Percentiles rank a stretch among this genome's conserved stretches.
Conservation (phyloP, 331 rosid species). For the Malus hybrid region DNA sequence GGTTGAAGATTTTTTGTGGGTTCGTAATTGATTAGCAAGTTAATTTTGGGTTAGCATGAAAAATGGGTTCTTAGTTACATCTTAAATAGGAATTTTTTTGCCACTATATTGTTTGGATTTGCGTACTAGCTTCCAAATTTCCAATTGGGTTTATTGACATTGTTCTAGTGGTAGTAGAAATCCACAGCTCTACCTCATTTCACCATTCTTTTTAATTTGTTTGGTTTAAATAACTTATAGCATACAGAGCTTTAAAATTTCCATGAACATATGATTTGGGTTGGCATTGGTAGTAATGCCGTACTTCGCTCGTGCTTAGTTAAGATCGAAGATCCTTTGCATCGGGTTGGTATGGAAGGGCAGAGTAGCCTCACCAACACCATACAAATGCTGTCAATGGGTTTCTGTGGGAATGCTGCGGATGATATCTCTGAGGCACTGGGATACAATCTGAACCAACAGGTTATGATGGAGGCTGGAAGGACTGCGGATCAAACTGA, state of each 20-base stretch:
- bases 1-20: neutral
- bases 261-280: neutral
- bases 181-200: neutral
- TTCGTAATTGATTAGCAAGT: neutral
- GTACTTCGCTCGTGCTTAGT: conserved; percentile 12
- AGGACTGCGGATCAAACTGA: conserved; percentile 21
- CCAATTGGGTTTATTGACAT: neutral
- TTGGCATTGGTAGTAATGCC: neutral
- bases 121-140: neutral
- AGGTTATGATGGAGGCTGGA: conserved; percentile 16
- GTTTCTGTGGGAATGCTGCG: conserved; percentile 16
- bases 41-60: neutral
- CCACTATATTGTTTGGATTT: no score
- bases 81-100: no score
- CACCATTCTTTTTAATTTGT: neutral
- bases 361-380: conserved; percentile 25
- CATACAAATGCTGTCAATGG: conserved; percentile 15
- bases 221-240: neutral
- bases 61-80: neutral
- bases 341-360: conserved; percentile 37
- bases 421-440: conserved; percentile 20
- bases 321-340: conserved; percentile 3
- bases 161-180: neutral
- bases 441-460: conserved; percentile 26
- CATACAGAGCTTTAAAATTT: neutral